Conservation (phyloP, 805 yeast genomes). For the Candida hungchunana region DNA sequence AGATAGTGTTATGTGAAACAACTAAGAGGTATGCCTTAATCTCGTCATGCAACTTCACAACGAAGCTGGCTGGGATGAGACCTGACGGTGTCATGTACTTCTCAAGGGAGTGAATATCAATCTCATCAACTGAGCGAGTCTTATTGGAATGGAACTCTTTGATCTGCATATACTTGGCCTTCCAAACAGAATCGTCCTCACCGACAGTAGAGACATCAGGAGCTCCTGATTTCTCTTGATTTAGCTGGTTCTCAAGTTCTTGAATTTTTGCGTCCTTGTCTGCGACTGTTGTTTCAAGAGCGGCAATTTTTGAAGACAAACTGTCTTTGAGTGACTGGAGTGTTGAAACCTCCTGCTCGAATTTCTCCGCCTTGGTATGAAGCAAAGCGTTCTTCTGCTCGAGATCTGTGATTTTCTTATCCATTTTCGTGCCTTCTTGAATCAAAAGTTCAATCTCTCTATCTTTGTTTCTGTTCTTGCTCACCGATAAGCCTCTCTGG, state of each 20-base stretch:
- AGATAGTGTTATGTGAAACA: not conserved
- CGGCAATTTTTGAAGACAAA: slow-evolving; percentile 17
- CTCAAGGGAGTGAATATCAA: slow-evolving; percentile 27
- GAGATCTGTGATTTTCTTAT: slow-evolving; percentile 36
- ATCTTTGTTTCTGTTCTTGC: slow-evolving; percentile 30
- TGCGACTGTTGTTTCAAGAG: slow-evolving; percentile 19
- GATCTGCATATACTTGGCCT: slow-evolving; percentile 9
- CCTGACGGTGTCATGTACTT: slow-evolving; percentile 37
- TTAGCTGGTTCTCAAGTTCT: no score
- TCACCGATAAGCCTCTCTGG: slow-evolving; percentile 26
- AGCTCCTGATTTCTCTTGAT: no score
- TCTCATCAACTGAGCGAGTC: slow-evolving; percentile 15
- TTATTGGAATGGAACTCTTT: slow-evolving; percentile 2
- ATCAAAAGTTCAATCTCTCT: slow-evolving; percentile 42
- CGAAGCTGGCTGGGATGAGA: slow-evolving; percentile 39
- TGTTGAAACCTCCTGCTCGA: slow-evolving; percentile 21
- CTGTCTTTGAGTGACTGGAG: slow-evolving; percentile 20
- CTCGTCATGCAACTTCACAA: slow-evolving; percentile 41
- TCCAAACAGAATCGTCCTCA: no score
- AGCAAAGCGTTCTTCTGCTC: slow-evolving; percentile 29
- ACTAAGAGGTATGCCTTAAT: slow-evolving; percentile 3
- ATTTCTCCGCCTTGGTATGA: slow-evolving; percentile 25
- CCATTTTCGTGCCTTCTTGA: slow-evolving; percentile 48
- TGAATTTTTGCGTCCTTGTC: no score
- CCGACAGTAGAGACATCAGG: no score